Evolutionary conservation across 345 rosid genomes (phyloP), one percentile per base, ranked within the genome.

Genomic region (Passiflora organensis): DNA sequence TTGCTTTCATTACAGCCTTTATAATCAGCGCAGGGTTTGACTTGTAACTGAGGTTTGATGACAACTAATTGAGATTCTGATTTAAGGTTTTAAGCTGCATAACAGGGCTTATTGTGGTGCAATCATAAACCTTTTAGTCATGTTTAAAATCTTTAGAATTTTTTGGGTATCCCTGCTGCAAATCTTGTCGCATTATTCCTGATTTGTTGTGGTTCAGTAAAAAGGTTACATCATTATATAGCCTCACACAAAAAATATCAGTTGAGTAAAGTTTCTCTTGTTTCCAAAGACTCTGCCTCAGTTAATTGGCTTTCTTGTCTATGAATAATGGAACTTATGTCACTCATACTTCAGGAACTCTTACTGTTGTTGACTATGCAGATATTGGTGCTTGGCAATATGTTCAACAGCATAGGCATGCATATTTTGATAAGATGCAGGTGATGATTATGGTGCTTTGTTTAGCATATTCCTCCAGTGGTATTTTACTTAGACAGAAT

Each of bases 381-480:
- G 95, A 84, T 73, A 49, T 76, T 69, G 98, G 96, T 69, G 96
- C 96, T 60, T 91, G 94, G 96, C 76, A 86, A 70, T 76, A 78
- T 58, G 71, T 91, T 68, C 82, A 86, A 61, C 76, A 82, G 55
- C 85, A 88, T 53, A 78, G 94, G 39, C 95, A 84, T 77, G 96
- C 98, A 1, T 84, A 82, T 72, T 91, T 91, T 68, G 94, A 88
- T 78, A 80, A 74, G 78, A 88, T 91, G 96, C 95, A 91, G 95
- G 96, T 91, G 53, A 60, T 59, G 18, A 24, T 34, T 39, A 1
- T 19, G 9, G 14, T 17, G 45, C 5, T 23, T 51, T 50, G 9
- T 6, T 34, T 43, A 6, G 22, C 39, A 13, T 12, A 23, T 34
- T 3, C 43, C n/a, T 2, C 12, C n/a, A 39, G 12, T 36, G 51